phyloP scores from a whole-genome alignment of 139 green algal species.

The Eudorina sp. region DNA sequence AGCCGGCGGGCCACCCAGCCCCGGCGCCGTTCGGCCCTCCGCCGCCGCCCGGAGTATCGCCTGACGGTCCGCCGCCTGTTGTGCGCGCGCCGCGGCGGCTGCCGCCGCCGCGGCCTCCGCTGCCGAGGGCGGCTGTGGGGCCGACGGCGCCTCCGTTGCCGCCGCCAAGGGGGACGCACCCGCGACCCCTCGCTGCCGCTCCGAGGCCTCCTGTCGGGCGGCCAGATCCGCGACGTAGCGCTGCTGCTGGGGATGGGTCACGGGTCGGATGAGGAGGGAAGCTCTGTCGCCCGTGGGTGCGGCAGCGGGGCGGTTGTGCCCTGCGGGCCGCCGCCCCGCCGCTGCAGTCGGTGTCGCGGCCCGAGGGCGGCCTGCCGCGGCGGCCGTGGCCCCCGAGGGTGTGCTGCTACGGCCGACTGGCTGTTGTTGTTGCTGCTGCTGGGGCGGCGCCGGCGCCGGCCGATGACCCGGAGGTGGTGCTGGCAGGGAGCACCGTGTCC shows the following conservation, averaged over 20 bases:
- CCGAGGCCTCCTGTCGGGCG: neutral
- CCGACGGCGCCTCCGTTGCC: neutral
- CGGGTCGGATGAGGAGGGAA: neutral
- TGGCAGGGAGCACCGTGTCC: neutral
- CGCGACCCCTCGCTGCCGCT: neutral
- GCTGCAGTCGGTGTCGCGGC: neutral
- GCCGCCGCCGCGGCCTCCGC: neutral
- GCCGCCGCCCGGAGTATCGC: neutral
- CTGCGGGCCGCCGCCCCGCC: neutral
- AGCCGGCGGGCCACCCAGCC: constrained; percentile 13
- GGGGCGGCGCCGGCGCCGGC: neutral
- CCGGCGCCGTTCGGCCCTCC: constrained; percentile 1
- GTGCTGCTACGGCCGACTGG: too few relatives aligned
- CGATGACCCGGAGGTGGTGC: neutral
- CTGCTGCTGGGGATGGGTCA: constrained; percentile 22
- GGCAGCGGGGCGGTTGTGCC: too few relatives aligned
- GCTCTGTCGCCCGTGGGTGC: neutral
- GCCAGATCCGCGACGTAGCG: neutral
- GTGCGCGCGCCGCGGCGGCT: neutral
- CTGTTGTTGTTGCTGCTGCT: neutral
- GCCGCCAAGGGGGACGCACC: neutral
- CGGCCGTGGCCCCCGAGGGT: neutral
- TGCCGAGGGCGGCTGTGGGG: too few relatives aligned
- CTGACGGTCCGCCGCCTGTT: neutral
- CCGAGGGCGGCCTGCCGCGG: neutral